Conservation (phyloP, 495 filamentous ascomycete genomes). For the Talaromyces thailandensis region DNA sequence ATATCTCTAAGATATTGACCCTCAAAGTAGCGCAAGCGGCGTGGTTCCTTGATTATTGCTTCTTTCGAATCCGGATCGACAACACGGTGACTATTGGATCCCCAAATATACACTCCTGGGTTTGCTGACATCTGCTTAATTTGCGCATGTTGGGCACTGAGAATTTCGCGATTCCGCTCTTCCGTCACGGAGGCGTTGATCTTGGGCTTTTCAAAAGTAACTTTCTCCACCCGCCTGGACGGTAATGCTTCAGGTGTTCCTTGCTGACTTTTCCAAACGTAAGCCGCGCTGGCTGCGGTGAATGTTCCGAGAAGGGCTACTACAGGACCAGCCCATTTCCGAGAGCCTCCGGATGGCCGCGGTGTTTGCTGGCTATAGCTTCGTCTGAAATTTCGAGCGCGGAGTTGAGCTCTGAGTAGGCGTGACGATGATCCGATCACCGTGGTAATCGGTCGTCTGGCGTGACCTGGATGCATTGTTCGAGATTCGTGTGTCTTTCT, state of each 20-base stretch:
- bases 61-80: conserved; percentile 79
- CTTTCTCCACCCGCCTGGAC: conserved; percentile 21
- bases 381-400: conserved; percentile 24
- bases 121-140: conserved; percentile 82
- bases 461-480: not conserved
- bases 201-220: conserved; percentile 52
- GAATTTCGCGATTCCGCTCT: conserved; percentile 61
- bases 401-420: not conserved
- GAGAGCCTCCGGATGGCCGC: conserved; percentile 8
- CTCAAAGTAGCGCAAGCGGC: conserved; percentile 75
- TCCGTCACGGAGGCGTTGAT: conserved; percentile 40
- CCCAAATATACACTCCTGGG: conserved; percentile 90
- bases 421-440: not conserved
- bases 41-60: conserved; percentile 64
- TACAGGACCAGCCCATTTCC: conserved; percentile 28
- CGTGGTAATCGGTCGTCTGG: not conserved
- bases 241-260: conserved; percentile 12
- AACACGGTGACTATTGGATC: conserved; percentile 76
- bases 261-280: conserved; percentile 18
- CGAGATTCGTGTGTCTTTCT: not conserved
- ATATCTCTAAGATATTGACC: conserved; percentile 77
- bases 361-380: conserved; percentile 11
- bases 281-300: conserved; percentile 25
- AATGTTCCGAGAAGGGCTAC: conserved; percentile 27
- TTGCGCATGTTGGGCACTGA: conserved; percentile 72